Evolutionary conservation across 441 rosid genomes (phyloP).

Genomic region (Brassica balearica): DNA sequence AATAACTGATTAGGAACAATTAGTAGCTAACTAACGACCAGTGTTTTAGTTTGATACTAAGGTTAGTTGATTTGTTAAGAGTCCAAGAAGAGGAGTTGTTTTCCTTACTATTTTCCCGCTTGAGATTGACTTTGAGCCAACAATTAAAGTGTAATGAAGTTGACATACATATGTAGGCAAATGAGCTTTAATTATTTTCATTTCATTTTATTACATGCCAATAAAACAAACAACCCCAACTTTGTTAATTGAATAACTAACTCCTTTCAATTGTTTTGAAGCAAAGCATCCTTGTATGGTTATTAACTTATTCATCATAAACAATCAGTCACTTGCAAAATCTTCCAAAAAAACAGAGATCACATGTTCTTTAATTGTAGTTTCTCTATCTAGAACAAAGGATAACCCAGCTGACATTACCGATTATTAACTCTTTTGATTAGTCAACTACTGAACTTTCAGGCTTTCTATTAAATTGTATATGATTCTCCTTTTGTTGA

Average conservation of each 20-base stretch:
- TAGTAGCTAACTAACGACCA: conserved; percentile 2
- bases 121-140: conserved; percentile 14
- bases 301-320: background rate
- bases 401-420: background rate
- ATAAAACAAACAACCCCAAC: background rate
- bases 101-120: conserved; percentile 42
- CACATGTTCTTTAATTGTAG: background rate
- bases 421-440: background rate
- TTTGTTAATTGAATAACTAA: background rate
- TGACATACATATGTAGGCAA: conserved; percentile 15
- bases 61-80: conserved; percentile 28
- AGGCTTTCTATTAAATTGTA: background rate
- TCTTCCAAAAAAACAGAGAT: background rate
- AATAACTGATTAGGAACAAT: conserved; percentile 16
- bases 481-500: background rate
- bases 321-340: background rate
- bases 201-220: conserved; percentile 1
- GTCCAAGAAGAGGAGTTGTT: conserved; percentile 55
- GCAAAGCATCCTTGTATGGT: background rate
- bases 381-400: background rate
- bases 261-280: background rate
- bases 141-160: conserved; percentile 29
- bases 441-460: conserved; percentile 1
- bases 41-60: conserved; percentile 12
- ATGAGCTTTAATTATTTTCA: conserved; percentile 1